Percentiles rank a stretch among this genome's conserved stretches.
Conservation (phyloP, 2,329 filamentous ascomycete species). For the Lasiodiplodia hormozganensis region DNA sequence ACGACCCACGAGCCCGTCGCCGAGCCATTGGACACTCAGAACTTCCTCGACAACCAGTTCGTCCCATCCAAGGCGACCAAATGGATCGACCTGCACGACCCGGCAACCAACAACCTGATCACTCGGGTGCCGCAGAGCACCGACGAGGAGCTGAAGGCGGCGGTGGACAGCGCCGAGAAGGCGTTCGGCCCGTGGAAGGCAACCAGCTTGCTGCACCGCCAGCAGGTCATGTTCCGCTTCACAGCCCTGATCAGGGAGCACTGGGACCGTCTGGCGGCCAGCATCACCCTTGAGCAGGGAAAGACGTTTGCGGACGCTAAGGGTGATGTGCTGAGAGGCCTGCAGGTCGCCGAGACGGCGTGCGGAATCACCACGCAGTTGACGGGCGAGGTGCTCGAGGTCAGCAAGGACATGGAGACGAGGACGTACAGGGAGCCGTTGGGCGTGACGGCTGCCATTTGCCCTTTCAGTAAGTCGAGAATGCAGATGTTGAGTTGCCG, state of each 20-base stretch:
- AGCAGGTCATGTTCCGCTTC: conserved; percentile 90
- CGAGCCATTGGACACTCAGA: conserved; percentile 73
- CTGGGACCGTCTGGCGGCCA: conserved; percentile 83
- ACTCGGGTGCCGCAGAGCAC: conserved; percentile 85
- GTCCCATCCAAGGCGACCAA: conserved; percentile 69
- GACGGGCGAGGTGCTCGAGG: conserved; percentile 83
- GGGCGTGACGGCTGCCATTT: conserved; percentile 82
- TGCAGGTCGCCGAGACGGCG: conserved; percentile 85
- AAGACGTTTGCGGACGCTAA: conserved; percentile 86
- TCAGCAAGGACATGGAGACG: conserved; percentile 90
- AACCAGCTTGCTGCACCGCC: conserved; percentile 74
- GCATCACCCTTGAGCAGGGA: conserved; percentile 86
- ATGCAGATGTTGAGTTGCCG: conserved; percentile 10
- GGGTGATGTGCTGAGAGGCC: conserved; percentile 80
- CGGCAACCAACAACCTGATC: conserved; percentile 84
- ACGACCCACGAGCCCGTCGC: conserved; percentile 74
- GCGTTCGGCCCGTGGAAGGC: conserved; percentile 77
- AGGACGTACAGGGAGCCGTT: conserved; percentile 81
- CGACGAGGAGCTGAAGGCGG: conserved; percentile 75
- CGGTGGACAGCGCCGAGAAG: conserved; percentile 76
- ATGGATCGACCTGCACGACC: conserved; percentile 83
- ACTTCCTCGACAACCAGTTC: conserved; percentile 84
- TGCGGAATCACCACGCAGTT: conserved; percentile 81
- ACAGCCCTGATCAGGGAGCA: conserved; percentile 80
- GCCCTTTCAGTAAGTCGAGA: conserved; percentile 75